Evolutionary conservation across 306 rosid genomes (phyloP).

Genomic region (Cyamopsis tetragonoloba): DNA sequence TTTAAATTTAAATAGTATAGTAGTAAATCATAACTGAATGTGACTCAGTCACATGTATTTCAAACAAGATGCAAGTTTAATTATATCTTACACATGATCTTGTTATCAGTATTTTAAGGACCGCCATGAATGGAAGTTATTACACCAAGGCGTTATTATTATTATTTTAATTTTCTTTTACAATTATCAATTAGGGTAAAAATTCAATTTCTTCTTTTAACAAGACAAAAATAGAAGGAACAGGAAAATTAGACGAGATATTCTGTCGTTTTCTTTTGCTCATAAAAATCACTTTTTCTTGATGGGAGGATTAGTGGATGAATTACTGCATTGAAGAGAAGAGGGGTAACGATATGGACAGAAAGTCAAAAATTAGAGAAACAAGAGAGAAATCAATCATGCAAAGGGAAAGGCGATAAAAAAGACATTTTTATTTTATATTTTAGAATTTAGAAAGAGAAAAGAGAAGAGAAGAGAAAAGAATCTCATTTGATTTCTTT

Average conservation of each 20-base stretch:
- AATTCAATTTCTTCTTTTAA: neutral
- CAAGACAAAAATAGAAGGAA: neutral
- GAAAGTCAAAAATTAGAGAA: constrained; percentile 28
- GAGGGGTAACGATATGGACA: constrained; percentile 5
- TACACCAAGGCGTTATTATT: too few relatives aligned
- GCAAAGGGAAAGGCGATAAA: neutral
- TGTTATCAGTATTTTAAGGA: too few relatives aligned
- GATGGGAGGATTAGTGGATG: constrained; percentile 8
- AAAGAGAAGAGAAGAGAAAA: neutral
- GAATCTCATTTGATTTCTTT: neutral
- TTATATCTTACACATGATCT: too few relatives aligned
- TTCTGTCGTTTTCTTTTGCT: neutral
- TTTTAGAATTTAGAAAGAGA: constrained; percentile 23
- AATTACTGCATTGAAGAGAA: neutral
- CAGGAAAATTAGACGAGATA: neutral
- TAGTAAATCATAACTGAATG: neutral
- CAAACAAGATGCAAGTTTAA: neutral
- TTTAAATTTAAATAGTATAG: neutral
- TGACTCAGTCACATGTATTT: neutral
- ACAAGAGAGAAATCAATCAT: constrained; percentile 13
- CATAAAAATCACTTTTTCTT: neutral
- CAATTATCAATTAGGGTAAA: neutral
- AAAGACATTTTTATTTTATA: constrained; percentile 17
- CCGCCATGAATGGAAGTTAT: neutral
- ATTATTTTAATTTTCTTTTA: too few relatives aligned